These are phyloP conservation scores for Naumovozyma baii DNA, from an alignment of 805 yeast genomes.

Conservation along the genomic window DNA sequence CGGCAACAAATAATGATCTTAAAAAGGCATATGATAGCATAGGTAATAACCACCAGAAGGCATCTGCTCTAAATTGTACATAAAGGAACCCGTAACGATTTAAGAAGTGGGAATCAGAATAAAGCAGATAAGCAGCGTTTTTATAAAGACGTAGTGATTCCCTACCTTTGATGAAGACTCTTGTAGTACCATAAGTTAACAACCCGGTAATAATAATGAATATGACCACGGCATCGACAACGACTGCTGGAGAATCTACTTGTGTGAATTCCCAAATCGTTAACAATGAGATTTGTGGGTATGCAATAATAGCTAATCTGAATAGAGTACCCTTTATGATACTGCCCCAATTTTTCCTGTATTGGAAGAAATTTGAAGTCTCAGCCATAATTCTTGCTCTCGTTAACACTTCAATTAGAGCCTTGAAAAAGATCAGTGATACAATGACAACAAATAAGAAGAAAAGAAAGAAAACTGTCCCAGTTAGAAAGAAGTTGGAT, in stretches of 20 bases:
- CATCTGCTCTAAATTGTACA: conserved; percentile 80
- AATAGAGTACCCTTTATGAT: conserved; percentile 82
- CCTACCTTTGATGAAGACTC: conserved; percentile 67
- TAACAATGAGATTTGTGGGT: conserved; percentile 75
- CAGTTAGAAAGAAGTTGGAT: conserved; percentile 77
- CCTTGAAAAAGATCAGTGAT: conserved; percentile 55
- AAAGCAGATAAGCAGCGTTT: conserved; percentile 86
- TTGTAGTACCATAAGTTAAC: conserved; percentile 59
- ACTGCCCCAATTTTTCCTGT: conserved; percentile 73
- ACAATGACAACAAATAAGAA: conserved; percentile 54
- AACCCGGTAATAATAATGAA: conserved; percentile 49
- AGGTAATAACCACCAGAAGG: conserved; percentile 72
- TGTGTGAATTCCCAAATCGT: conserved; percentile 85
- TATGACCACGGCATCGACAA: conserved; percentile 69
- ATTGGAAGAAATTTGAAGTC: conserved; percentile 56
- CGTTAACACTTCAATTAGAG: conserved; percentile 51
- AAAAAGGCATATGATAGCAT: conserved; percentile 55
- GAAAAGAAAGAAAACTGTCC: conserved; percentile 73
- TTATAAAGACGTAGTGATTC: conserved; percentile 62
- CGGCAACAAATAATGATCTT: conserved; percentile 78
- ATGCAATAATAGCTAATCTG: conserved; percentile 72
- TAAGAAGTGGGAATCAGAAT: conserved; percentile 70
- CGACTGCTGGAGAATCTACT: conserved; percentile 73
- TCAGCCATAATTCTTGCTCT: conserved; percentile 49
- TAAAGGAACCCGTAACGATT: conserved; percentile 89